These are phyloP conservation scores for Fusarium secorum DNA, from an alignment of 2,329 filamentous ascomycete genomes.

Conservation along the genomic window DNA sequence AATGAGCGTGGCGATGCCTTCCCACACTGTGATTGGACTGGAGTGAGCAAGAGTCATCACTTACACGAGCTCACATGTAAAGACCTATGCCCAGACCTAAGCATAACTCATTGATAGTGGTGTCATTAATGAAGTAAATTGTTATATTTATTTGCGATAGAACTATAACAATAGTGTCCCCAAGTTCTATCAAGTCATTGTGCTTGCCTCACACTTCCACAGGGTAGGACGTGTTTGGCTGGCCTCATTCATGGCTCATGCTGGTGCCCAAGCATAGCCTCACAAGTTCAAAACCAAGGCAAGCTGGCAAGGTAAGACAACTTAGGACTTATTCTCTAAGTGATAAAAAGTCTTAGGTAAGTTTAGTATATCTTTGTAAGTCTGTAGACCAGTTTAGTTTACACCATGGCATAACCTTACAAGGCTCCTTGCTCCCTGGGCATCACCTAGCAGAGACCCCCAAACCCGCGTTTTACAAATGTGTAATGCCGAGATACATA, in stretches of 20 bases:
- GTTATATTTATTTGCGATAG: neutral
- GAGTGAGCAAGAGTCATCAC: neutral
- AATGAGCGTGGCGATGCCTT: conserved; percentile 15
- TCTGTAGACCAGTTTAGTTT: neutral
- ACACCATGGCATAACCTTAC: neutral
- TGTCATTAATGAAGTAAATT: neutral
- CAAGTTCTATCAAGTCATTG: neutral
- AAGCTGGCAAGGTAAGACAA: neutral
- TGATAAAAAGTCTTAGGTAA: neutral
- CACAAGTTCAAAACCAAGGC: neutral
- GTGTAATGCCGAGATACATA: neutral
- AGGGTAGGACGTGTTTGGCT: conserved; percentile 1
- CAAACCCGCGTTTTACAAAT: neutral
- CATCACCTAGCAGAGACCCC: neutral
- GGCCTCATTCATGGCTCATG: conserved; percentile 4
- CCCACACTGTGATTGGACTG: conserved; percentile 1
- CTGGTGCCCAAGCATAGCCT: neutral
- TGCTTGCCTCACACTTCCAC: neutral
- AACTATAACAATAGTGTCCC: neutral
- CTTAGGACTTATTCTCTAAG: neutral
- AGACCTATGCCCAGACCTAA: neutral
- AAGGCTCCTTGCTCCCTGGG: neutral
- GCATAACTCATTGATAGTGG: neutral
- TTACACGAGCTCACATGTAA: neutral
- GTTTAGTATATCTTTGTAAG: neutral